Conservation (phyloP, 106 monocot genomes). For the Dendrobium catenatum region DNA sequence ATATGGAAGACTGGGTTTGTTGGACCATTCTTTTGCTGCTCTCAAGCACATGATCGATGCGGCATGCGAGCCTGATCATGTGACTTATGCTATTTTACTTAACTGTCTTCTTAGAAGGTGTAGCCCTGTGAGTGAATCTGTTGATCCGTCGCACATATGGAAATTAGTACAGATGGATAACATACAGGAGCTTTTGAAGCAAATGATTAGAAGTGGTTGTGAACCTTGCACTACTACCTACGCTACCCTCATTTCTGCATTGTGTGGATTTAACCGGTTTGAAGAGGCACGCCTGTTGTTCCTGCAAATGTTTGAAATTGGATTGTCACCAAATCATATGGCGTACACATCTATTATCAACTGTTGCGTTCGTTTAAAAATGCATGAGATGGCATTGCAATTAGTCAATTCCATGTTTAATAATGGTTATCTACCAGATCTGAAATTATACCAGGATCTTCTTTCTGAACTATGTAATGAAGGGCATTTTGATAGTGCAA, state of each 20-base stretch:
- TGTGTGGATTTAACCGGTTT: conserved; percentile 7
- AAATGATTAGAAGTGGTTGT: conserved; percentile 13
- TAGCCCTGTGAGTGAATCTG: neutral
- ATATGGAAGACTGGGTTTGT: conserved; percentile 11
- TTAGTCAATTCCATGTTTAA: conserved; percentile 10
- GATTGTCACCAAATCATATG: conserved; percentile 11
- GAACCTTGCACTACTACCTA: conserved; percentile 7
- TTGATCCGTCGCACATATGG: conserved; percentile 12
- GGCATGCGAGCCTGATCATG: conserved; percentile 10
- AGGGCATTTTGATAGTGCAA: conserved; percentile 20
- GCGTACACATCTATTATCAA: conserved; percentile 18
- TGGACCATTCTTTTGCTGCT: conserved; percentile 16
- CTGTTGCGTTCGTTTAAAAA: conserved; percentile 14
- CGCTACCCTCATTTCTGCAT: conserved; percentile 17
- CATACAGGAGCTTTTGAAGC: conserved; percentile 11
- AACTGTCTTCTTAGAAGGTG: conserved; percentile 11
- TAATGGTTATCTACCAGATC: conserved; percentile 13
- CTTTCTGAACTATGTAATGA: conserved; percentile 14
- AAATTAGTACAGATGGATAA: conserved; percentile 6
- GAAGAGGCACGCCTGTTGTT: conserved; percentile 15
- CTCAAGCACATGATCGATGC: conserved; percentile 16
- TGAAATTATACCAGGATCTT: conserved; percentile 13
- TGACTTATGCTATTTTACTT: conserved; percentile 17
- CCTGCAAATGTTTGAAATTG: conserved; percentile 10
- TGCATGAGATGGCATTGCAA: neutral